Percentiles rank a stretch among this genome's conserved stretches.
Evolutionary conservation across 78 protist genomes (phyloP).

Genomic region (Salpingoeca rosetta): DNA sequence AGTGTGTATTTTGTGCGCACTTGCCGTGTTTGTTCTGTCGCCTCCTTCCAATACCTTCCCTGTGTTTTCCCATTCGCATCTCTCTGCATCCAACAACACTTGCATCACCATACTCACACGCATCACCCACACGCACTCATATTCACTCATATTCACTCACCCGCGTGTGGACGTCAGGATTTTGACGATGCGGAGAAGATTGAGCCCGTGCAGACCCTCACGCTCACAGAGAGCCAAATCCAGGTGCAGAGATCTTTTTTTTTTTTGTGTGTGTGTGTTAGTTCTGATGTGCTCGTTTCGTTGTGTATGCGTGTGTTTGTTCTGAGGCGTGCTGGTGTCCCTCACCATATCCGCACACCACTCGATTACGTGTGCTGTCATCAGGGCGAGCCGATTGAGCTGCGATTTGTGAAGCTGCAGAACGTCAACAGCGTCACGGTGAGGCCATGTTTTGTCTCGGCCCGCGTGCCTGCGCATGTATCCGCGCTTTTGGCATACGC

Average conservation of each 20-base stretch:
- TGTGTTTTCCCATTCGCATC: no score
- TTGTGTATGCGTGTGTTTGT: background rate
- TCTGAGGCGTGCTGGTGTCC: background rate
- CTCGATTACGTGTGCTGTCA: background rate
- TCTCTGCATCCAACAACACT: no score
- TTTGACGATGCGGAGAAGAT: background rate
- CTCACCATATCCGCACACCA: background rate
- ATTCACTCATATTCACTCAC: no score
- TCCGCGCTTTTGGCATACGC: background rate
- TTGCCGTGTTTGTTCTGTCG: no score
- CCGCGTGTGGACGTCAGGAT: no score
- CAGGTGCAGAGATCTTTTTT: background rate
- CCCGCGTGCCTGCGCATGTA: background rate
- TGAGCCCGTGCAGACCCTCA: background rate
- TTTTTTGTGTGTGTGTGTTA: background rate
- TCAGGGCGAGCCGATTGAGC: background rate
- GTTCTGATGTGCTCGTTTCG: background rate
- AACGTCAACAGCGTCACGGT: slow-evolving; percentile 10
- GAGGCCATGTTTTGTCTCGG: background rate
- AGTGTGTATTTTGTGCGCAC: no score
- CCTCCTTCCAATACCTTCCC: no score
- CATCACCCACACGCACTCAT: no score
- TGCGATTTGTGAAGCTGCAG: slow-evolving; percentile 21
- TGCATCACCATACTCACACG: no score
- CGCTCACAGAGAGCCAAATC: slow-evolving; percentile 1